These are phyloP conservation scores for Irpex sp. DNA, from an alignment of 1,284 basidiomycete species.

Conservation along the genomic window DNA sequence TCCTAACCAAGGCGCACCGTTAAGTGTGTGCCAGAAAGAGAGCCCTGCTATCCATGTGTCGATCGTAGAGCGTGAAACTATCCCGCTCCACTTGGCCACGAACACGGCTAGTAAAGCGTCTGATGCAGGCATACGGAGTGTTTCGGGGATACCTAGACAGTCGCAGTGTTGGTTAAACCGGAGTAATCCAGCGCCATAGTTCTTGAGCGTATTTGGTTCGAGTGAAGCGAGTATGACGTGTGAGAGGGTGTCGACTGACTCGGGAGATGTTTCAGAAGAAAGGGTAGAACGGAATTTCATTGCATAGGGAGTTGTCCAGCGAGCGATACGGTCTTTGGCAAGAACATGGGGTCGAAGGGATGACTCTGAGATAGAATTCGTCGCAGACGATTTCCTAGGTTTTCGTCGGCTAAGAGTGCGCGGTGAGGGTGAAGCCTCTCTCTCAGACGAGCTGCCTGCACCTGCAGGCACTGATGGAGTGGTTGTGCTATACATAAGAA, in stretches of 20 bases:
- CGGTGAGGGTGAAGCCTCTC: background rate
- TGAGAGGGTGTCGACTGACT: background rate
- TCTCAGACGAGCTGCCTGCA: background rate
- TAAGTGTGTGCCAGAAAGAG: slow-evolving; percentile 30
- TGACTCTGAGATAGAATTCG: background rate
- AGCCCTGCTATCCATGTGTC: slow-evolving; percentile 27
- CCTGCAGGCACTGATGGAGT: background rate
- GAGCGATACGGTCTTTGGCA: slow-evolving; percentile 4
- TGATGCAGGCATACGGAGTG: slow-evolving; percentile 30
- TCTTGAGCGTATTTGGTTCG: slow-evolving; percentile 19
- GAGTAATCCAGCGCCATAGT: slow-evolving; percentile 31
- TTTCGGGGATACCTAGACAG: slow-evolving; percentile 22
- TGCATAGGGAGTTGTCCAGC: slow-evolving; percentile 1
- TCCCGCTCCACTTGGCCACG: slow-evolving; percentile 6
- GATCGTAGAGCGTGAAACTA: slow-evolving; percentile 1
- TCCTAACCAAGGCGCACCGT: slow-evolving; percentile 28
- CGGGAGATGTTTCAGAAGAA: background rate
- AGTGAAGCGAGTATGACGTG: slow-evolving; percentile 2
- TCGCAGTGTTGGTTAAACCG: slow-evolving; percentile 34
- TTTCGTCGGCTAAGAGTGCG: background rate
- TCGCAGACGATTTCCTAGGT: background rate
- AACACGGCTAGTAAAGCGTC: slow-evolving; percentile 25
- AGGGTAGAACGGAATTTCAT: background rate
- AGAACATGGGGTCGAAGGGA: background rate
- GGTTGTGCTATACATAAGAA: background rate